Conservation (phyloP, 768 basidiomycete species). For the Cystofilobasidium bisporidii region DNA sequence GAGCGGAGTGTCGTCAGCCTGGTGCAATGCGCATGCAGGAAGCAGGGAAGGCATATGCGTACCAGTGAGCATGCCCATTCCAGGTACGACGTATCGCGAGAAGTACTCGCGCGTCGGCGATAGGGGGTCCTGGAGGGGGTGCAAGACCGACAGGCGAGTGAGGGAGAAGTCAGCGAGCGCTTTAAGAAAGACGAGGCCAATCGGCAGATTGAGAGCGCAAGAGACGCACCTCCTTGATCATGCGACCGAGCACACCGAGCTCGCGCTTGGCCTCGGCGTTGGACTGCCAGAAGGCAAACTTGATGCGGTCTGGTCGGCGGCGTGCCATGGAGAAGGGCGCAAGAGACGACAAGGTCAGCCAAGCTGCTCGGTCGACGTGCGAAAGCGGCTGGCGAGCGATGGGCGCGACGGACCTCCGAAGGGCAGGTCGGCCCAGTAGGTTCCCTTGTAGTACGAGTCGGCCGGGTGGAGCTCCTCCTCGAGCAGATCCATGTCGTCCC, state of each 20-base stretch:
- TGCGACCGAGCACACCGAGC: slow-evolving; percentile 33
- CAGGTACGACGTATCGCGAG: slow-evolving; percentile 37
- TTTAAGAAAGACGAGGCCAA: no score
- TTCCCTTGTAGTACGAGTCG: slow-evolving; percentile 33
- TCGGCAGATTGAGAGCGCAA: no score
- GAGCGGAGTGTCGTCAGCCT: no score
- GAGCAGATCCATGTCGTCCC: slow-evolving; percentile 3
- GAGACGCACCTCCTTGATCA: slow-evolving; percentile 36
- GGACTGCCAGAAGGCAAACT: slow-evolving; percentile 37
- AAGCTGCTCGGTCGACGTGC: background rate
- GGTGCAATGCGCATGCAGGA: background rate
- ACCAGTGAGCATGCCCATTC: slow-evolving; percentile 25
- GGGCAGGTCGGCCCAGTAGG: slow-evolving; percentile 42
- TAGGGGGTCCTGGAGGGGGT: slow-evolving; percentile 8
- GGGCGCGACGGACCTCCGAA: slow-evolving; percentile 10
- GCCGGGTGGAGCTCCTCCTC: slow-evolving; percentile 31
- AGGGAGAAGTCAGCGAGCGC: no score
- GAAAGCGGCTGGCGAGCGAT: no score
- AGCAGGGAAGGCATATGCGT: no score
- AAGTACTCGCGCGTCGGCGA: slow-evolving; percentile 38
- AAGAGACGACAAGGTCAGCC: background rate
- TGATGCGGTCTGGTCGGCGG: slow-evolving; percentile 32
- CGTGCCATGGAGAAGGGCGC: background rate
- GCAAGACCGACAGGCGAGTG: background rate
- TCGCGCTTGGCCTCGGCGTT: slow-evolving; percentile 39